Evolutionary conservation across 257 asterid species (phyloP), one percentile per base, ranked within the genome.

Genomic region (Solanum neorickii): DNA sequence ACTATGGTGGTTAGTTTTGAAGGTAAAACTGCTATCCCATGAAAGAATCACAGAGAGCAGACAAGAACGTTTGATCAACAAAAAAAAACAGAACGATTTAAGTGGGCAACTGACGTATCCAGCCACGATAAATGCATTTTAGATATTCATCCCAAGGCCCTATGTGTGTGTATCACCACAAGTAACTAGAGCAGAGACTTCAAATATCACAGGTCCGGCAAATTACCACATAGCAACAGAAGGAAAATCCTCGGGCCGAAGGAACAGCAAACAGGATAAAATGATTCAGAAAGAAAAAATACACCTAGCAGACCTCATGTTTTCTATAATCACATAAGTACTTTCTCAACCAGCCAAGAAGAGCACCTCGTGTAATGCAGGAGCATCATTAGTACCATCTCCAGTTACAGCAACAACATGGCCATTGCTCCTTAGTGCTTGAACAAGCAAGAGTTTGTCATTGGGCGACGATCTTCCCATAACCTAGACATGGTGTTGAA

Each of bases 351-450:
- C 27, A 82, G 69, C 31, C 42, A 47, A 82, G 85, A 49, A 47
- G 85, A 82, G 85, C 68, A 97, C 99, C 98, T 97, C 99, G 31
- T 97, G 98, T 44, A 97, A 87, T 87, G 99, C 99, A 47, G 99
- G 99, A 90, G 99, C 99, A 93, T 97, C 99, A 89, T 97, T 97
- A 78, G 99, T 95, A 41, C 99, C 99, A 93, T 97, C 99, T 89
- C 99, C 99, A 41, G 99, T 97, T 44, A 95, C 99, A 88, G 98
- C 99, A 75, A 97, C 98, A 82, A 97, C 99, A 77, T 97, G 98
- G 44, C 98, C 98, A 83, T 74, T 93, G 92, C 88, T 94, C 93
- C 98, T 94, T 91, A 97, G 87, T 84, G 99, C 98, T 94, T 97
- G 98, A 88, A 97, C 99, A 82, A 97, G 98, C 91, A 95, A 88